phyloP scores from a whole-genome alignment of 768 basidiomycete species.

The Trametes gibbosa region DNA sequence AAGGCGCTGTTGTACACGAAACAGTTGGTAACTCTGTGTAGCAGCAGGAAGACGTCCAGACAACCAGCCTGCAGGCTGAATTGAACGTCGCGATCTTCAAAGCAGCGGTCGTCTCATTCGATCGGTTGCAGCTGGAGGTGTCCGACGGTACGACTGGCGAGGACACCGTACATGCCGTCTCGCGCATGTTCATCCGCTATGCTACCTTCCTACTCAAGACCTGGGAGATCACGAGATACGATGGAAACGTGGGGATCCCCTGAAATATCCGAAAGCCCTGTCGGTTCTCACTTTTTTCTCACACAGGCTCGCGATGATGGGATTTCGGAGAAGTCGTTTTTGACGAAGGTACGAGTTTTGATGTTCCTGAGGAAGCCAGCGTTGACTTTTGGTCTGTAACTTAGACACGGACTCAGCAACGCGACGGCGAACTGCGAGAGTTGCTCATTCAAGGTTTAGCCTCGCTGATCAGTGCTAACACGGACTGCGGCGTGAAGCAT shows the following conservation, averaged over 20 bases:
- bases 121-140: slow-evolving; percentile 66
- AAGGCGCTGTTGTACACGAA: too few species aligned
- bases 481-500: slow-evolving; percentile 87
- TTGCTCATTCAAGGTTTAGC: slow-evolving; percentile 78
- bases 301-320: slow-evolving; percentile 25
- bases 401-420: slow-evolving; percentile 23
- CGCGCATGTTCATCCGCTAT: slow-evolving; percentile 79
- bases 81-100: slow-evolving; percentile 72
- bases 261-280: not conserved
- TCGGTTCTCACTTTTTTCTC: not conserved
- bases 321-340: slow-evolving; percentile 28
- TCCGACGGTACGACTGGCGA: slow-evolving; percentile 57
- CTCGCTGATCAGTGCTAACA: slow-evolving; percentile 79
- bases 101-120: slow-evolving; percentile 72
- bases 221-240: slow-evolving; percentile 51
- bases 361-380: not conserved
- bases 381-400: not conserved
- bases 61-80: slow-evolving; percentile 48
- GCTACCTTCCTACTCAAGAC: slow-evolving; percentile 62
- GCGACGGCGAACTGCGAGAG: slow-evolving; percentile 56
- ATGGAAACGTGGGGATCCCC: slow-evolving; percentile 29
- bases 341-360: slow-evolving; percentile 21
- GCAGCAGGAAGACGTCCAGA: slow-evolving; percentile 34
- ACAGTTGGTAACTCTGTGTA: not conserved
- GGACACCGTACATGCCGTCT: slow-evolving; percentile 66